These are phyloP conservation scores for Lepidopterella palustris DNA, from an alignment of 495 filamentous ascomycete species.

Conservation along the genomic window DNA sequence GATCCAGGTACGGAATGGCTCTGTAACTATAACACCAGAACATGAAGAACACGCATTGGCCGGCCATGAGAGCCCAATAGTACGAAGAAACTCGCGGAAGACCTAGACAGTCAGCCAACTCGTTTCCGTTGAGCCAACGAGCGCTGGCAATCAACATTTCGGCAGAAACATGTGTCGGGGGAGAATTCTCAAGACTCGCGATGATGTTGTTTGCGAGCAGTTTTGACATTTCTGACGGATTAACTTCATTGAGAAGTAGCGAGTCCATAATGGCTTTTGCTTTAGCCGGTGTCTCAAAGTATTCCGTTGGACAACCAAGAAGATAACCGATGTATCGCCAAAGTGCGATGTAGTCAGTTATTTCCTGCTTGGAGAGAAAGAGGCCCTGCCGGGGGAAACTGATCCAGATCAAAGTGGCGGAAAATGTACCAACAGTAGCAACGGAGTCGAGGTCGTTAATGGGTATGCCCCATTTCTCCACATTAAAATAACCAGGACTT, in stretches of 20 bases:
- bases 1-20: conserved; percentile 52
- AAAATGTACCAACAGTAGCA: conserved; percentile 63
- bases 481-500: conserved; percentile 57
- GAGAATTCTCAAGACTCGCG: conserved; percentile 51
- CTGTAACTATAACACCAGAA: conserved; percentile 49
- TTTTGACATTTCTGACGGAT: conserved; percentile 53
- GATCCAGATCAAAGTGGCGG: conserved; percentile 58
- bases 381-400: conserved; percentile 68
- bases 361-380: conserved; percentile 55
- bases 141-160: conserved; percentile 60
- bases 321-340: conserved; percentile 71
- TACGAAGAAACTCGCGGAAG: conserved; percentile 51
- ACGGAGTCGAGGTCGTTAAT: conserved; percentile 72
- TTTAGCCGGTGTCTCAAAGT: conserved; percentile 47
- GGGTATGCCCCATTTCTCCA: conserved; percentile 55
- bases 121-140: conserved; percentile 62
- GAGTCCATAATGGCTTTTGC: conserved; percentile 61
- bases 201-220: conserved; percentile 71
- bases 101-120: conserved; percentile 54
- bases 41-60: conserved; percentile 63
- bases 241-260: conserved; percentile 54
- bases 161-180: conserved; percentile 52
- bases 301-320: conserved; percentile 58
- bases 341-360: conserved; percentile 62
- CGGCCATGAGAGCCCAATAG: conserved; percentile 55